Base-by-base conservation (phyloP, 371 early-diverging fungal genomes). In the Rhizopus sp. region DNA sequence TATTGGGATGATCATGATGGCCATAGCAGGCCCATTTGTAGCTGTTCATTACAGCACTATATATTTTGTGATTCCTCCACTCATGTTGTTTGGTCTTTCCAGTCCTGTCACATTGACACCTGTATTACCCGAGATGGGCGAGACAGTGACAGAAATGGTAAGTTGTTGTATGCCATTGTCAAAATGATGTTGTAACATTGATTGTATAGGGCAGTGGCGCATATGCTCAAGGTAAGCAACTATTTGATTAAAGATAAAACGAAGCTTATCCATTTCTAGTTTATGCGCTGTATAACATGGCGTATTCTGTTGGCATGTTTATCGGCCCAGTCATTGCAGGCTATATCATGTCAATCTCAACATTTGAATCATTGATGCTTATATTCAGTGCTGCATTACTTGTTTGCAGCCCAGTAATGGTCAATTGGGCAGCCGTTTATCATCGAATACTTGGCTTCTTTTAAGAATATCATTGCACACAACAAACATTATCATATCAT, bases 271-370 rank as follows among this genome's bases (percentile, higher is more conserved):
- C 50, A 37, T 38, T 49, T 39, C 32, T 63, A 72, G 78, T 78
- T n/a, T 81, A 76, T 62, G 82, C 78, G 3, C 57, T 81, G 30
- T 81, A 77, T 50, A 81, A 81, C 45, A 81, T 81, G 80, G 82
- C 82, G 8, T 81, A 78, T 35, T 80, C 81, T 0, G 59, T 74
- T 30, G 79, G 78, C 33, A 86, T 86, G 86, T 78, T 83, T 37
- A 45, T 77, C 13, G 86, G 86, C 0, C 86, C 86, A 6, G 78
- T 81, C 29, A 48, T 77, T 52, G 82, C 81, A 7, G 86, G 86
- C 3, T 62, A 71, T 7, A 57, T 77, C 23, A 77, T 77, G 72
- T 56, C 70, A 13, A 39, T 47, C 38, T 57, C 64, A 23, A 62
- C 54, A n/a, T 77, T 77, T 56, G 63, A 64, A 33, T 60, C 67